Conservation (phyloP, 2,329 filamentous ascomycete genomes). For the Bipolaris cookei region DNA sequence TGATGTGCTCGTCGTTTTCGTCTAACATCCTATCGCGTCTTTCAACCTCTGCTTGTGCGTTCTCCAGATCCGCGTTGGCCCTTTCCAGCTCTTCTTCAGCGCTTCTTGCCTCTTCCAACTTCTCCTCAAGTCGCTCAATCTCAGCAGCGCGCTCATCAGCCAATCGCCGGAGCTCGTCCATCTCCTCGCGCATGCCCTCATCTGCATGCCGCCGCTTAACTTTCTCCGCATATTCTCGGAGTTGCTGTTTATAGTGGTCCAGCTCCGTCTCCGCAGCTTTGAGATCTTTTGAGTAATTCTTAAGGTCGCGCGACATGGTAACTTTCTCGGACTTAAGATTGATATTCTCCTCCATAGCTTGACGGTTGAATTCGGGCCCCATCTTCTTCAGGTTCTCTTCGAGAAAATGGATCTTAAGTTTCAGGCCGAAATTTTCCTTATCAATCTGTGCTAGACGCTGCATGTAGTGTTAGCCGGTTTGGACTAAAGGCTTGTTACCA, state of each 20-base stretch:
- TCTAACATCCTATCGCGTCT: slow-evolving; percentile 46
- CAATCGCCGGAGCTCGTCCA: slow-evolving; percentile 56
- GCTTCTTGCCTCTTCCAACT: slow-evolving; percentile 40
- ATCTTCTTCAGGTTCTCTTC: slow-evolving; percentile 88
- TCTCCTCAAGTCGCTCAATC: slow-evolving; percentile 43
- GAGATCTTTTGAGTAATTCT: slow-evolving; percentile 84
- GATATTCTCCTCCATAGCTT: slow-evolving; percentile 90
- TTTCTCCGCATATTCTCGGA: slow-evolving; percentile 81
- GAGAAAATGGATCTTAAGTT: slow-evolving; percentile 95
- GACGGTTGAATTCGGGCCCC: slow-evolving; percentile 87
- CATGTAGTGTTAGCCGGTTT: slow-evolving; percentile 7
- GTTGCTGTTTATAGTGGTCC: slow-evolving; percentile 80
- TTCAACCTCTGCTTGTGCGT: slow-evolving; percentile 43
- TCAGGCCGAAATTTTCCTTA: slow-evolving; percentile 97
- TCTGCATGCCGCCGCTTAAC: slow-evolving; percentile 77
- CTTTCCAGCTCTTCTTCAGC: slow-evolving; percentile 47
- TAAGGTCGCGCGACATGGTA: slow-evolving; percentile 85
- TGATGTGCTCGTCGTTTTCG: slow-evolving; percentile 48
- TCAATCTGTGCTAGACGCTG: slow-evolving; percentile 88
- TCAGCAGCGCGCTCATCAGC: slow-evolving; percentile 53
- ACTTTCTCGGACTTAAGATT: slow-evolving; percentile 93
- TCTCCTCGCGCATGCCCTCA: slow-evolving; percentile 69
- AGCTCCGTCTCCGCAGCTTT: slow-evolving; percentile 83
- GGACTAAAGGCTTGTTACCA: not conserved
- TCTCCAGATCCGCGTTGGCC: slow-evolving; percentile 43